Evolutionary conservation across 2,329 filamentous ascomycete species (phyloP).

Genomic region (Cladosporium sp.): DNA sequence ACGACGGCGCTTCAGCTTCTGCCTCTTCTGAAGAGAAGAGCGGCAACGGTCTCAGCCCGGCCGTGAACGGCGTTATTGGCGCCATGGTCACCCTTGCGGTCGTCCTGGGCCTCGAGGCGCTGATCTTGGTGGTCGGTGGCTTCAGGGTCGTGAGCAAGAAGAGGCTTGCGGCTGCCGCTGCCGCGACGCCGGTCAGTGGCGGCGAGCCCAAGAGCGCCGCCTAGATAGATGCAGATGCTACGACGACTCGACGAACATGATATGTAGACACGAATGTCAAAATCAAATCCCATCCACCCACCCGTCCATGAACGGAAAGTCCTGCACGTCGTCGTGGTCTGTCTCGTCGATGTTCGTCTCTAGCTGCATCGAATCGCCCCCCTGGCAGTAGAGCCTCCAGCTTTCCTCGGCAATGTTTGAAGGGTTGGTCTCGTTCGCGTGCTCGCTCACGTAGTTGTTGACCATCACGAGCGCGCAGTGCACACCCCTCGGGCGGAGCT

Average conservation of each 20-base stretch:
- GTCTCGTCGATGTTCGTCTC: not conserved
- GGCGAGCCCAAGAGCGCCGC: slow-evolving; percentile 7
- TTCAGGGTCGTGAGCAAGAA: slow-evolving; percentile 55
- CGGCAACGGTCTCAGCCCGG: slow-evolving; percentile 52
- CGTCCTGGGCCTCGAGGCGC: slow-evolving; percentile 50
- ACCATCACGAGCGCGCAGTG: slow-evolving; percentile 43
- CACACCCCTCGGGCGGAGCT: slow-evolving; percentile 35
- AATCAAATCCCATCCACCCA: not conserved
- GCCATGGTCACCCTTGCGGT: slow-evolving; percentile 63
- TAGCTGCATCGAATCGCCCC: not conserved
- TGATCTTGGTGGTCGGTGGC: slow-evolving; percentile 51
- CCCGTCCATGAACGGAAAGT: not conserved
- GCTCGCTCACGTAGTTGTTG: slow-evolving; percentile 35
- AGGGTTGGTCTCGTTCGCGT: slow-evolving; percentile 38
- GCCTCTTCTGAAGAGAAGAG: slow-evolving; percentile 19
- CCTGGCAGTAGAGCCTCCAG: slow-evolving; percentile 42
- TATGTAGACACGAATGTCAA: not conserved
- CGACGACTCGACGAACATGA: not conserved
- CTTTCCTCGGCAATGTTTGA: slow-evolving; percentile 38
- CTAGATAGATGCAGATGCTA: not conserved
- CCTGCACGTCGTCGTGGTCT: no score
- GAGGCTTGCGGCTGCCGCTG: slow-evolving; percentile 24
- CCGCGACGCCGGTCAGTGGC: not conserved
- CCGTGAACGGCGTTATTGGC: slow-evolving; percentile 75
- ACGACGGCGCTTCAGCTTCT: slow-evolving; percentile 20